Evolutionary conservation across 352 stramenopile genomes (phyloP).

Genomic region (Globisporangium canariense): DNA sequence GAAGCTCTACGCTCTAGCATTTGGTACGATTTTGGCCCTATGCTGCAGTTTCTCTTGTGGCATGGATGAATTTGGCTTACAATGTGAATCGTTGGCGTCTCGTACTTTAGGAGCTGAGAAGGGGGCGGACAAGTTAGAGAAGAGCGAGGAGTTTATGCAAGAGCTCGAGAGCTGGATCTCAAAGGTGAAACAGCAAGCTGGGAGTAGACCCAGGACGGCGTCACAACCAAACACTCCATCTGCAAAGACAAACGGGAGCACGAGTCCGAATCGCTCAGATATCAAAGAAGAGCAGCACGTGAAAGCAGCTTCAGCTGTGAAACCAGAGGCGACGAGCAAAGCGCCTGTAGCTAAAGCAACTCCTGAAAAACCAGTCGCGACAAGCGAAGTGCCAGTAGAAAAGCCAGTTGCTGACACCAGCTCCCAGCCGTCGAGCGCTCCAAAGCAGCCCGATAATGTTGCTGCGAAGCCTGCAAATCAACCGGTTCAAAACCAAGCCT

Average conservation of each 20-base stretch:
- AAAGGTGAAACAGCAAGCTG: constrained; percentile 2
- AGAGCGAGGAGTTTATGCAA: constrained; percentile 22
- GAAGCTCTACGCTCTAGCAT: constrained; percentile 14
- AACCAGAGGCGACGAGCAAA: not conserved
- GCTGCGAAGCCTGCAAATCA: not conserved
- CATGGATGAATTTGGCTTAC: not conserved
- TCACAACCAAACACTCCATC: constrained; percentile 5
- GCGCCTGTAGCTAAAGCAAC: not conserved
- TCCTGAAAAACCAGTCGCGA: not conserved
- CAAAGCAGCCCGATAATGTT: not conserved
- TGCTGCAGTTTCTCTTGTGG: not conserved
- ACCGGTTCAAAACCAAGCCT: not conserved
- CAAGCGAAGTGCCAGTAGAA: not conserved
- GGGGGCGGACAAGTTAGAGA: constrained; percentile 10
- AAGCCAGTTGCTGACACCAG: not conserved
- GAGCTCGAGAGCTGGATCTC: constrained; percentile 26
- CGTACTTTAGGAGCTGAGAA: constrained; percentile 2
- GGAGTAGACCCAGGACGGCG: not conserved
- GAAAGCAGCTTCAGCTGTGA: not conserved
- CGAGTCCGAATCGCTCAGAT: not conserved
- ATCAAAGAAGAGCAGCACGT: not conserved
- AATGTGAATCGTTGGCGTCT: not conserved
- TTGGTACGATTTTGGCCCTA: not conserved
- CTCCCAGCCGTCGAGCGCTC: not conserved
- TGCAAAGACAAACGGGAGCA: not conserved